These are phyloP conservation scores for Diplotaxis tenuifolia DNA, from an alignment of 345 rosid genomes.

Conservation along the genomic window DNA sequence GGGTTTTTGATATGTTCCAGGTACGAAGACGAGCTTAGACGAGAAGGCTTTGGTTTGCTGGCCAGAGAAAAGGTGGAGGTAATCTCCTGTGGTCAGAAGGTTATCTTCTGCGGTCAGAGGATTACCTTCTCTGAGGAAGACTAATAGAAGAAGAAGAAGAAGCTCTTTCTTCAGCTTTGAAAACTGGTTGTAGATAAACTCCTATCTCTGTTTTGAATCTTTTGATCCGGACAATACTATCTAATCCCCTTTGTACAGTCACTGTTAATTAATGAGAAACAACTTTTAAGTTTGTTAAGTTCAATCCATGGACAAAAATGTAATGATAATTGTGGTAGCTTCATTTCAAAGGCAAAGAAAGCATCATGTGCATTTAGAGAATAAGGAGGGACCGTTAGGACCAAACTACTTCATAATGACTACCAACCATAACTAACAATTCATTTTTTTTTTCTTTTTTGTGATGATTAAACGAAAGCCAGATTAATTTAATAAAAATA, in stretches of 20 bases:
- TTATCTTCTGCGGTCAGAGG: background rate
- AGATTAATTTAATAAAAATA: background rate
- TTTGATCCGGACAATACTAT: no score
- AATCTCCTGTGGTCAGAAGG: background rate
- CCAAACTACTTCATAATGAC: constrained; percentile 28
- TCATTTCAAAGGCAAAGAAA: constrained; percentile 14
- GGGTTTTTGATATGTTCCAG: background rate
- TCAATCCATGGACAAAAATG: background rate
- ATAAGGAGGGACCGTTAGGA: constrained; percentile 17
- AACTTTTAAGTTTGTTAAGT: background rate
- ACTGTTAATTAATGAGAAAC: no score
- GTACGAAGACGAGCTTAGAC: background rate
- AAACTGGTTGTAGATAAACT: no score
- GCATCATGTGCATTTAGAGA: background rate
- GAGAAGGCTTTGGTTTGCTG: background rate
- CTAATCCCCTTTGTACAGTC: no score
- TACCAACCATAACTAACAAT: constrained; percentile 31
- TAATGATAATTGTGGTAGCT: background rate
- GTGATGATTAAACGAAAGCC: background rate
- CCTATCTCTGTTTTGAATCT: no score
- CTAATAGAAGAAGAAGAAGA: background rate
- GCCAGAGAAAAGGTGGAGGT: background rate
- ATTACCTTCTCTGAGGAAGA: background rate
- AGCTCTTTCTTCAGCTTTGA: no score
- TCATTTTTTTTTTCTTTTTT: background rate